Percentiles rank a stretch among this genome's conserved stretches.
These are phyloP conservation scores for Collybia sp. DNA, from an alignment of 768 basidiomycete species.

Conservation along the genomic window DNA sequence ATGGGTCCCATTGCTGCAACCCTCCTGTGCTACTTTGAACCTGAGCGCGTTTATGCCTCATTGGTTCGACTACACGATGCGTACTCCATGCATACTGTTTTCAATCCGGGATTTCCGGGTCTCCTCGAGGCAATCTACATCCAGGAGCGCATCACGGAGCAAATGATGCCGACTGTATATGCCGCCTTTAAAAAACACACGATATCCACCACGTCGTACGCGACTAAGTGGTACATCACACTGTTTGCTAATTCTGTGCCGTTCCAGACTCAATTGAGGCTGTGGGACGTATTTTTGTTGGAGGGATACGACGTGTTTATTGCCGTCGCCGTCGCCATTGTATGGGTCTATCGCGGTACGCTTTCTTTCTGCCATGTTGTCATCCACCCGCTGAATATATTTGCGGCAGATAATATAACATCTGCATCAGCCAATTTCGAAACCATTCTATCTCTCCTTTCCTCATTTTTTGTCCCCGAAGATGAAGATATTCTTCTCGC, in stretches of 20 bases:
- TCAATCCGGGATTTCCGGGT: slow-evolving; percentile 93
- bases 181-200: slow-evolving; percentile 80
- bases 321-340: slow-evolving; percentile 78
- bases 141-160: slow-evolving; percentile 85
- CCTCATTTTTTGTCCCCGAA: slow-evolving; percentile 93
- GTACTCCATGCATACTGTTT: slow-evolving; percentile 84
- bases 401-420: slow-evolving; percentile 70
- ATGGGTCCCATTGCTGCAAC: slow-evolving; percentile 98
- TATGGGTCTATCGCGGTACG: slow-evolving; percentile 88
- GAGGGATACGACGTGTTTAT: slow-evolving; percentile 91
- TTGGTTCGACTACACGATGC: slow-evolving; percentile 87
- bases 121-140: slow-evolving; percentile 94
- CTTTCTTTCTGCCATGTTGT: slow-evolving; percentile 7
- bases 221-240: slow-evolving; percentile 99
- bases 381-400: neutral
- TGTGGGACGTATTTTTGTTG: slow-evolving; percentile 93
- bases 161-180: slow-evolving; percentile 88
- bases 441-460: slow-evolving; percentile 84
- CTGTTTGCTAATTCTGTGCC: slow-evolving; percentile 94
- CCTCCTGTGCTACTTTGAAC: slow-evolving; percentile 88
- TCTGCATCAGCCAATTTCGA: slow-evolving; percentile 82
- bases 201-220: slow-evolving; percentile 92
- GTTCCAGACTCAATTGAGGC: slow-evolving; percentile 87
- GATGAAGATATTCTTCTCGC: slow-evolving; percentile 77
- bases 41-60: slow-evolving; percentile 81